Evolutionary conservation across 2,329 filamentous ascomycete genomes (phyloP).

Genomic region (Tolypocladium cylindrosporum): DNA sequence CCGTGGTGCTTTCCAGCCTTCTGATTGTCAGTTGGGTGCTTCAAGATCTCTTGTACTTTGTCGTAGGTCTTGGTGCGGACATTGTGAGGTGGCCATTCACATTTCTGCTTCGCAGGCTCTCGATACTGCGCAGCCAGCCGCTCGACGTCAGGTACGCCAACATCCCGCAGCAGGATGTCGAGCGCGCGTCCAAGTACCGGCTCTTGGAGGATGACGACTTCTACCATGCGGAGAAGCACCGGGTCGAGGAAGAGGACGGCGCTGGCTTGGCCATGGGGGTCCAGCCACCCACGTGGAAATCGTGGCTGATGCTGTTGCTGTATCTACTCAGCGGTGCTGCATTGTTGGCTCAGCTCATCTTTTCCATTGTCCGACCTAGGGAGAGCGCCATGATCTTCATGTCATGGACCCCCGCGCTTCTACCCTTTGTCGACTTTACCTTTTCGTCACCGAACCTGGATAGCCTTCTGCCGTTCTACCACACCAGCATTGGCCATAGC

Average conservation of each 20-base stretch:
- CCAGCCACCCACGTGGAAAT: background rate
- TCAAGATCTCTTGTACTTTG: conserved; percentile 12
- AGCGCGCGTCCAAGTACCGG: conserved; percentile 2
- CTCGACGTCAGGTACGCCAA: conserved; percentile 7
- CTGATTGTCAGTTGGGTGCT: conserved; percentile 12
- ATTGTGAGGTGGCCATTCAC: conserved; percentile 14
- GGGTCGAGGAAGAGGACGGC: background rate
- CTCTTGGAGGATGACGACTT: conserved; percentile 4
- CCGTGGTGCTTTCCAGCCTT: conserved; percentile 8
- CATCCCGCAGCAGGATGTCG: conserved; percentile 15
- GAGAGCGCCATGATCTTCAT: conserved; percentile 22
- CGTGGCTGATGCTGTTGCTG: background rate
- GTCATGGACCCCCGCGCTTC: conserved; percentile 21
- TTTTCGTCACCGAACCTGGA: conserved; percentile 15
- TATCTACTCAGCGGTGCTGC: conserved; percentile 7
- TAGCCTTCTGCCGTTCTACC: conserved; percentile 11
- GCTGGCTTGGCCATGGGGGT: too few species aligned
- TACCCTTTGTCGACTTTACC: conserved; percentile 23
- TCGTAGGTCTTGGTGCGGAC: conserved; percentile 12
- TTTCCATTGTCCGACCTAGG: conserved; percentile 13
- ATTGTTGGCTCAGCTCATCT: conserved; percentile 11
- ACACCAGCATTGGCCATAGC: conserved; percentile 7
- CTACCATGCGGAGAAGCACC: background rate
- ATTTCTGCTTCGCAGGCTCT: conserved; percentile 1
- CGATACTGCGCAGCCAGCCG: background rate